Evolutionary conservation across 2,329 filamentous ascomycete genomes (phyloP).

Genomic region (Clarireedia paspali): DNA sequence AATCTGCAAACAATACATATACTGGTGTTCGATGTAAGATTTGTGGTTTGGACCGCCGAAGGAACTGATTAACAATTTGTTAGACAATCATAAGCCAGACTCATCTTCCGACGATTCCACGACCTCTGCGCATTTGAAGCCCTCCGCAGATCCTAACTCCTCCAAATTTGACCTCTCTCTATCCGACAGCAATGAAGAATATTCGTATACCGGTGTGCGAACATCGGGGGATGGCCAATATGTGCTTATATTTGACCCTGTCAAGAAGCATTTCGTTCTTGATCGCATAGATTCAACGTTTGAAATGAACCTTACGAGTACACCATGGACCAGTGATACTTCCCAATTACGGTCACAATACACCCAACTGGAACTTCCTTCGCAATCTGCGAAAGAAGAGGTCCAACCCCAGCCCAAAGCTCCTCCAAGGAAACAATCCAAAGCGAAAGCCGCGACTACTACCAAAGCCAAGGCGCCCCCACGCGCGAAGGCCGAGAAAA

Average conservation of each 20-base stretch:
- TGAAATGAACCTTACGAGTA: constrained; percentile 75
- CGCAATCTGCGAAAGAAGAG: not conserved
- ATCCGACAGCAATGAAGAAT: constrained; percentile 43
- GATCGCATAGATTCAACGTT: constrained; percentile 77
- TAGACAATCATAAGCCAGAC: constrained; percentile 56
- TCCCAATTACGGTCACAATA: constrained; percentile 59
- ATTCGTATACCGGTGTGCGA: constrained; percentile 53
- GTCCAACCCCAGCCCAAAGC: constrained; percentile 11
- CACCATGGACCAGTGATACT: constrained; percentile 56
- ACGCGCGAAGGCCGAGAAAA: constrained; percentile 27
- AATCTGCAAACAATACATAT: constrained; percentile 48
- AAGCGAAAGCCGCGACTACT: constrained; percentile 21
- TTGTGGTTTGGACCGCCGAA: not conserved
- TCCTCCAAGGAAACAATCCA: constrained; percentile 22
- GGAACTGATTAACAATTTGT: constrained; percentile 12
- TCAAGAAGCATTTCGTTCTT: constrained; percentile 68
- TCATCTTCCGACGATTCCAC: constrained; percentile 39
- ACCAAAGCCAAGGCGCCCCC: constrained; percentile 25
- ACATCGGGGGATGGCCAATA: constrained; percentile 50
- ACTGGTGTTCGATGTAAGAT: constrained; percentile 52
- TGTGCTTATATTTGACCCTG: constrained; percentile 68
- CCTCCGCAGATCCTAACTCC: constrained; percentile 30
- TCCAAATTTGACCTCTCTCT: constrained; percentile 44
- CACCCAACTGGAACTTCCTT: constrained; percentile 45
- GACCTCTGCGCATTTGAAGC: constrained; percentile 42